Evolutionary conservation across 2,329 filamentous ascomycete genomes (phyloP), one percentile per base, ranked within the genome.

Genomic region (Pseudogymnoascus sp.): DNA sequence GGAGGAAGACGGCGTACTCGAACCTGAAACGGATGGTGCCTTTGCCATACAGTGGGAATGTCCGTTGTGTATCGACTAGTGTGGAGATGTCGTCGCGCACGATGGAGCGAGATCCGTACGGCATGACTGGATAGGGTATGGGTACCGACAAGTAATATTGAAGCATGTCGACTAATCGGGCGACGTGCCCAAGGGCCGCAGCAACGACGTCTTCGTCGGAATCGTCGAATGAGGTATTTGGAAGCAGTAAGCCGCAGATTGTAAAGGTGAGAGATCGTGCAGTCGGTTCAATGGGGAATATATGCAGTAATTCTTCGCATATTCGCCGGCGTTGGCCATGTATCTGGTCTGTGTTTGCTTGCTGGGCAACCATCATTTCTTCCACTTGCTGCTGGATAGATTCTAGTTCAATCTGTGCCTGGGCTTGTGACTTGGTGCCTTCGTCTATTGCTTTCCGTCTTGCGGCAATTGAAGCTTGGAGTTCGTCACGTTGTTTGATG

Each of bases 1-100:
- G 82, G n/a, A 98, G 79, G 70, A 98, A 99, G 72, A 96, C 95
- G 10, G 82, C 95, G 74, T 98, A 99, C 70, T 98, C 93, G 75
- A 98, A 98, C 2, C 93, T 87, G 78, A 93, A 98, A 53, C 92
- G 86, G 0, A 91, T 85, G 2, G 84, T 83, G 71, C 84, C 82
- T 67, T 82, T n/a, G 78, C 89, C 75, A 75, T 93, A 93, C 0
- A 99, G 82, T 0, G 95, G 95, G 70, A 96, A 99, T 5, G 86
- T 87, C 53, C 87, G 83, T 62, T 84, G 76, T 6, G 72, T 71
- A 38, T 73, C 72, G 59, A 66, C 64, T 6, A 85, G 74, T 26
- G 82, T 77, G 19, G 82, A 84, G 46, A 96, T 89, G 5, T 89
- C 86, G 71, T 96, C 93, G 56, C 86, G 83, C 63, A 93, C 89